Evolutionary conservation across 2,329 filamentous ascomycete species (phyloP).

Genomic region (Verticillium alfalfae): DNA sequence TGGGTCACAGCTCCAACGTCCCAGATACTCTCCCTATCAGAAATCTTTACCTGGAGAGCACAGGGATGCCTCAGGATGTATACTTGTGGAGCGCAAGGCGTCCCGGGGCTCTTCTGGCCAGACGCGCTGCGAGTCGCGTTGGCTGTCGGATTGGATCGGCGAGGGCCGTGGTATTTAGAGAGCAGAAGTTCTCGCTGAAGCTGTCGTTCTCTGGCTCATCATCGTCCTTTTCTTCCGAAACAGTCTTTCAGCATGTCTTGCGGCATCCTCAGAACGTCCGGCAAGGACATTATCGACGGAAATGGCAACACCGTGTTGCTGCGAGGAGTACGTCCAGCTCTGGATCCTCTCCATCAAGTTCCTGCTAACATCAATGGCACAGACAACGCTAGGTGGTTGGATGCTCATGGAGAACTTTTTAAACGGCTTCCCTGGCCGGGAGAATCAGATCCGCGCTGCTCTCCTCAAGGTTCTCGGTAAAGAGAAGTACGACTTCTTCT

Average conservation of each 20-base stretch:
- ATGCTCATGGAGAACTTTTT: slow-evolving; percentile 57
- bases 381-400: slow-evolving; percentile 24
- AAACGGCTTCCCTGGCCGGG: slow-evolving; percentile 55
- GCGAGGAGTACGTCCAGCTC: slow-evolving; percentile 14
- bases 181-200: not conserved
- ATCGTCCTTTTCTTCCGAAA: not conserved
- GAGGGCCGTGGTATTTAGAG: slow-evolving; percentile 3
- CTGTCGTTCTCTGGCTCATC: not conserved
- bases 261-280: slow-evolving; percentile 8
- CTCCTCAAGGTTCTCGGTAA: slow-evolving; percentile 47
- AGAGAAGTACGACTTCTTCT: slow-evolving; percentile 55
- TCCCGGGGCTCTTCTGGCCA: not conserved
- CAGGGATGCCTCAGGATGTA: not conserved
- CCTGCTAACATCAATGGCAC: not conserved
- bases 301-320: slow-evolving; percentile 39
- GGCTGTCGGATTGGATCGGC: not conserved
- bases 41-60: not conserved
- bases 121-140: not conserved
- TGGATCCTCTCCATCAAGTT: not conserved
- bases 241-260: not conserved
- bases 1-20: no score
- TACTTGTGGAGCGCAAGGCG: not conserved
- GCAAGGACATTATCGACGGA: slow-evolving; percentile 32
- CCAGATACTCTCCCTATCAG: not conserved
- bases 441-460: slow-evolving; percentile 47